A percentile compares a stretch with the other conserved stretches of the same genome.
phyloP scores from a whole-genome alignment of 2,329 filamentous ascomycete genomes.

The Phialophora tarda region DNA sequence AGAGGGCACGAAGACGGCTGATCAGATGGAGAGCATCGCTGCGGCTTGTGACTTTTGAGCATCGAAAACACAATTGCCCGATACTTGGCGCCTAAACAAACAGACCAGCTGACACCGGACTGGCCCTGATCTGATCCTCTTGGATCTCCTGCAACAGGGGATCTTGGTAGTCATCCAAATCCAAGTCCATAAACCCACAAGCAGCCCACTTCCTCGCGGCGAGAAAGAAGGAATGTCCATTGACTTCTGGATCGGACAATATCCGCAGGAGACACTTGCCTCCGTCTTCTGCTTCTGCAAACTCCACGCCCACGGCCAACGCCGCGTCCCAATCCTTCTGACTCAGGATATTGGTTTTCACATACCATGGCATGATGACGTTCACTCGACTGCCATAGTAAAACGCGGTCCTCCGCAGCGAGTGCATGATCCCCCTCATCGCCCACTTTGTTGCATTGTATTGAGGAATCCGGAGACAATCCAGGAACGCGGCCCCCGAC shows the following conservation, averaged over 20 bases:
- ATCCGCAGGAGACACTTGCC: conserved; percentile 40
- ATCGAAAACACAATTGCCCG: background rate
- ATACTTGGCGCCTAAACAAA: background rate
- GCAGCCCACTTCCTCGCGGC: conserved; percentile 4
- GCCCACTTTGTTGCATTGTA: conserved; percentile 55
- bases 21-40: conserved; percentile 13
- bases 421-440: conserved; percentile 53
- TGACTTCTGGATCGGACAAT: conserved; percentile 45
- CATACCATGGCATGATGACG: conserved; percentile 52
- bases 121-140: background rate
- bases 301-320: conserved; percentile 34
- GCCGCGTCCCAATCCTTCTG: conserved; percentile 30
- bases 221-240: conserved; percentile 36
- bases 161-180: conserved; percentile 2
- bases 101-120: background rate
- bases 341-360: conserved; percentile 35
- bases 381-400: conserved; percentile 56
- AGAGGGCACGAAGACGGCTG: conserved; percentile 5
- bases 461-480: conserved; percentile 45
- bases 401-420: conserved; percentile 47
- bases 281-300: conserved; percentile 32
- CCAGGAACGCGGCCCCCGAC: background rate
- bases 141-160: conserved; percentile 1
- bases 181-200: background rate
- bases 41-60: conserved; percentile 19